A percentile compares a stretch with the other conserved stretches of the same genome.
These are phyloP conservation scores for Breviolum minutum DNA, from an alignment of 73 alveolate species.

Conservation along the genomic window DNA sequence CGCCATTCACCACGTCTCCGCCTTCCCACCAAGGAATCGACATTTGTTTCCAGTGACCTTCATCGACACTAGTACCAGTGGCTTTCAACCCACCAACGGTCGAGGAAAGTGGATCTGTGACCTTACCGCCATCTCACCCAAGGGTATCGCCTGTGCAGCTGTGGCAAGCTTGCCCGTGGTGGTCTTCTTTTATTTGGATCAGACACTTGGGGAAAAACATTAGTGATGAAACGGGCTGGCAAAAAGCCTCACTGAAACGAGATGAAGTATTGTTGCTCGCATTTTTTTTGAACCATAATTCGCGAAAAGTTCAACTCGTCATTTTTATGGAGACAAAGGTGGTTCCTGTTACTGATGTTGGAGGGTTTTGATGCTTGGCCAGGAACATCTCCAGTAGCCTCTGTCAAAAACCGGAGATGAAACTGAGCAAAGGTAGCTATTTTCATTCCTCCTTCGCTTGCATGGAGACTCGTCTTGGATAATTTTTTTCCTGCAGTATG, in stretches of 20 bases:
- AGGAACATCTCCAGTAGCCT: slow-evolving; percentile 77
- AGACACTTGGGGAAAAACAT: background rate
- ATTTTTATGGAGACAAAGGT: too few species aligned
- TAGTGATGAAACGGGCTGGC: background rate
- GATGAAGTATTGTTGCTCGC: background rate
- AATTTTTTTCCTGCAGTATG: too few species aligned
- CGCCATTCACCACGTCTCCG: background rate
- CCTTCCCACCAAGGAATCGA: background rate
- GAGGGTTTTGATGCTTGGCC: background rate
- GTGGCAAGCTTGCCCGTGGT: slow-evolving; percentile 62
- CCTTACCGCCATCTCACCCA: slow-evolving; percentile 22
- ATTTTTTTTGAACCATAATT: too few species aligned
- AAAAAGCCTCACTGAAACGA: background rate
- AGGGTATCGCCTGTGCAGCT: slow-evolving; percentile 42
- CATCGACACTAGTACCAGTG: slow-evolving; percentile 42
- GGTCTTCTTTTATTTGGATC: slow-evolving; percentile 76
- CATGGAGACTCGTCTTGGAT: background rate
- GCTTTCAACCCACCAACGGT: slow-evolving; percentile 20
- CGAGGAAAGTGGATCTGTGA: slow-evolving; percentile 22
- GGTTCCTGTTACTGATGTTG: too few species aligned
- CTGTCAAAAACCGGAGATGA: slow-evolving; percentile 74
- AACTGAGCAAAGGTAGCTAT: slow-evolving; percentile 49
- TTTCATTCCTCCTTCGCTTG: slow-evolving; percentile 83
- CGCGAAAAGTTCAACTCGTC: too few species aligned
- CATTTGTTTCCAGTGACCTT: slow-evolving; percentile 56